Evolutionary conservation across 257 asterid species (phyloP).

Genomic region (Lavandula angustifolia): DNA sequence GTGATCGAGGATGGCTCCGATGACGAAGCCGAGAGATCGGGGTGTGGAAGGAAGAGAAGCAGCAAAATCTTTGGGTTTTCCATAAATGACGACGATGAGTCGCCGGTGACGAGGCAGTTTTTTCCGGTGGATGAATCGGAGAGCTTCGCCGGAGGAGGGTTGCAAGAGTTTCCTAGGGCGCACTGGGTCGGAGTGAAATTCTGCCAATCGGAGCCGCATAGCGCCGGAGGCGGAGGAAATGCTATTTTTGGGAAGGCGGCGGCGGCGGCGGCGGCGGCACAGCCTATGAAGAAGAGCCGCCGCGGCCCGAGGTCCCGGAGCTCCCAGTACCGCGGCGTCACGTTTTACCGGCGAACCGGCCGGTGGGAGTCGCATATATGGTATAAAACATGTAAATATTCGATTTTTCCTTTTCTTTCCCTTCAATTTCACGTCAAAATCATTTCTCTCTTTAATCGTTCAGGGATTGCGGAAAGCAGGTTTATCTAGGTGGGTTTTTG

Average conservation of each 20-base stretch:
- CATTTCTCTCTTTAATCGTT: neutral
- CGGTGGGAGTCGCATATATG: conserved; percentile 86
- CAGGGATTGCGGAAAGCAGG: conserved; percentile 99
- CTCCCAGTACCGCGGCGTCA: conserved; percentile 79
- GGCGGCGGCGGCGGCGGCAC: conserved; percentile 39
- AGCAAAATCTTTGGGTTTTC: conserved; percentile 66
- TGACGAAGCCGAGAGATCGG: conserved; percentile 42
- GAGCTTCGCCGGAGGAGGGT: conserved; percentile 28
- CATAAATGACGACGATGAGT: conserved; percentile 17
- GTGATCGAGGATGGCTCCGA: conserved; percentile 70
- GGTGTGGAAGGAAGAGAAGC: conserved; percentile 32
- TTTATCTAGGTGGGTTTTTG: conserved; percentile 68
- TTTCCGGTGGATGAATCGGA: conserved; percentile 67
- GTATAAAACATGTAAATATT: conserved; percentile 26
- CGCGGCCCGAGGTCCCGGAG: conserved; percentile 78
- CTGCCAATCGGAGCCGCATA: conserved; percentile 48
- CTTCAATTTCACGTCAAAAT: neutral
- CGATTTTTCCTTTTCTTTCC: neutral
- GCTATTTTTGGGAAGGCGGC: conserved; percentile 24
- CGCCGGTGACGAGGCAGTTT: conserved; percentile 83
- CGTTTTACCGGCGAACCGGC: conserved; percentile 76
- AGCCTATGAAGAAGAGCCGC: conserved; percentile 65
- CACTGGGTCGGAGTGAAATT: conserved; percentile 90
- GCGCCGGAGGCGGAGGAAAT: conserved; percentile 29
- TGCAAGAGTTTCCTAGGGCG: conserved; percentile 51